Evolutionary conservation across 352 stramenopile genomes (phyloP), one percentile per base, ranked within the genome.

Genomic region (Globisporangium spiculum): DNA sequence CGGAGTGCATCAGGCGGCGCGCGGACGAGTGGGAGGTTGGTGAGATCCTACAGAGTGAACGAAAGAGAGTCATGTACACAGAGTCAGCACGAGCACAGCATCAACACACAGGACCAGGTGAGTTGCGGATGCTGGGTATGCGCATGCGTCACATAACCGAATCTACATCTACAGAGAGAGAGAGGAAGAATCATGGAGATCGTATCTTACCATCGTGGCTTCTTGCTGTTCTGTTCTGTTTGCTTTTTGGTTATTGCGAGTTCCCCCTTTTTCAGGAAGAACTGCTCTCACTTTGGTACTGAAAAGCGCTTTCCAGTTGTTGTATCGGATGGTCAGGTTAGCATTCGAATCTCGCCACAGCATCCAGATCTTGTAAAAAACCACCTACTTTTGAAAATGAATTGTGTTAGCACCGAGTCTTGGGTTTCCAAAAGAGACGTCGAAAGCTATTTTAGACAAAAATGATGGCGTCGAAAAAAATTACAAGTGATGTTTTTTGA

Each of bases 1-100:
- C 88, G 84, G 54, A 96, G 77, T 20, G 87, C 81, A 71, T 96
- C 88, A 48, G 88, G 86, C 54, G 86, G 81, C 50, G 88, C 86
- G 32, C 88, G 88, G n/a, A 96, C 82, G 63, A 96, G 86, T 30
- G 88, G 88, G 59, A 96, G 82, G 71, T 77, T 92, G 65, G 64
- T 73, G 55, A 78, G 74, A 76, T 93, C 88, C 87, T 93, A 57
- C 6, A 20, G n/a, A 44, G 32, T 24, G 18, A 30, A 18, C 10
- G 10, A 50, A 5, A 50, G 22, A 62, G 38, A 27, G 16, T 4
- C 4, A 18, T 9, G 1, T 27, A 7, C 32, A 48, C 30, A 48
- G 4, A 38, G n/a, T 65, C 27, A 64, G 38, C 12, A 34, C 36
- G 22, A 16, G 6, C 27, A 32, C 30, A 46, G 55, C 27, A 38